Evolutionary conservation across 148 eudicot genomes (phyloP).

Genomic region (Silene conica): DNA sequence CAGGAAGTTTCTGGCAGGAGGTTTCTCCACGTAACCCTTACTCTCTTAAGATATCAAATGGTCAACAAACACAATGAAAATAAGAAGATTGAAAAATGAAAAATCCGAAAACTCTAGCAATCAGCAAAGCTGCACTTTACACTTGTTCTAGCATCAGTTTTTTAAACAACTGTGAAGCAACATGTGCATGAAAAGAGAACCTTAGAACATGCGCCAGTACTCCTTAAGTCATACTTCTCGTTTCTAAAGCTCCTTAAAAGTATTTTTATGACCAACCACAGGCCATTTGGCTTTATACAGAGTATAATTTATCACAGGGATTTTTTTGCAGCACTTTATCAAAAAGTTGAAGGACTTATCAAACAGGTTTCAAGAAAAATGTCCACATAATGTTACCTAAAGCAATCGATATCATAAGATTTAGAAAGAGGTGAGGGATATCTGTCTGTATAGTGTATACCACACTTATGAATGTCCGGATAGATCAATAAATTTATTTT

Average conservation of each 20-base stretch:
- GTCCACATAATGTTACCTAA: not conserved
- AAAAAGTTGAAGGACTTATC: not conserved
- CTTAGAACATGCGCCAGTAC: not conserved
- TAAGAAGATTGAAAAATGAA: not conserved
- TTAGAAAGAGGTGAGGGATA: not conserved
- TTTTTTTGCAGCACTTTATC: not conserved
- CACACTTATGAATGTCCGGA: not conserved
- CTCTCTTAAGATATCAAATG: not conserved
- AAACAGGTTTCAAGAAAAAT: not conserved
- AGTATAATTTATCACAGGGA: too few relatives aligned
- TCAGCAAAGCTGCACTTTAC: constrained; percentile 6
- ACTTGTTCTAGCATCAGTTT: constrained; percentile 3
- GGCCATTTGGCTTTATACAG: too few relatives aligned
- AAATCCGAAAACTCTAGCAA: constrained; percentile 5
- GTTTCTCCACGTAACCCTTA: too few relatives aligned
- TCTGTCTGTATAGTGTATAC: not conserved
- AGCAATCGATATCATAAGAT: not conserved
- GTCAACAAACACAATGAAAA: not conserved
- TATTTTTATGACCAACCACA: too few relatives aligned
- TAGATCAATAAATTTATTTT: too few relatives aligned
- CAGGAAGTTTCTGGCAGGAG: too few relatives aligned
- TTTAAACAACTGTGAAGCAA: not conserved
- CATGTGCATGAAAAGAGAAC: not conserved
- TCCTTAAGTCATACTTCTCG: not conserved
- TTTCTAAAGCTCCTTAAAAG: too few relatives aligned